A percentile compares a stretch with the other conserved stretches of the same genome.
These are phyloP conservation scores for Ailanthus altissimus DNA, from an alignment of 345 rosid species.

Conservation along the genomic window DNA sequence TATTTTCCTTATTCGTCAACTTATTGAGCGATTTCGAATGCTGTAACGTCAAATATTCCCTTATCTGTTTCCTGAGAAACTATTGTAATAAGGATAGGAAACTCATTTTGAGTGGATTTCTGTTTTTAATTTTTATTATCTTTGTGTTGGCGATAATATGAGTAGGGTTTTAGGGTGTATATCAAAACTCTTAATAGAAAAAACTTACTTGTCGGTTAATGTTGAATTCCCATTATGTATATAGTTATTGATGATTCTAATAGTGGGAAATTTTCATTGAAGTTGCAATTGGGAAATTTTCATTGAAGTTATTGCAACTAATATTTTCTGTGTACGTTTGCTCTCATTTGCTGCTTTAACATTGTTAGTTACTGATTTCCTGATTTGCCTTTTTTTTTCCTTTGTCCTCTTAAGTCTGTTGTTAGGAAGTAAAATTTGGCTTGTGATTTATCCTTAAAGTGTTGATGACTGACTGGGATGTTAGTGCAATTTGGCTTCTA, in stretches of 20 bases:
- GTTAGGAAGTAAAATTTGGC: not conserved
- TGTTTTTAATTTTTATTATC: not conserved
- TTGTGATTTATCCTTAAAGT: not conserved
- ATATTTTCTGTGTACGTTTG: not conserved
- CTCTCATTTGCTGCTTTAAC: not conserved
- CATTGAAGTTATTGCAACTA: not conserved
- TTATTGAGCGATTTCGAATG: conserved; percentile 9
- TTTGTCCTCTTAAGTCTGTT: not conserved
- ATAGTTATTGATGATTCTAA: not conserved
- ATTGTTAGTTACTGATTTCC: conserved; percentile 2
- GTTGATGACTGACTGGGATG: conserved; percentile 3
- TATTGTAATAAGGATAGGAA: not conserved
- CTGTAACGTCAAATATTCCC: not conserved
- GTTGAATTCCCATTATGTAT: not conserved
- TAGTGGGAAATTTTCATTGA: not conserved
- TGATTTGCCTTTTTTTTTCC: not conserved
- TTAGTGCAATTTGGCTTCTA: not conserved
- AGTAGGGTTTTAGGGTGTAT: not conserved
- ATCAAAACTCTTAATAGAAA: not conserved
- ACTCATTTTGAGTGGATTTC: not conserved
- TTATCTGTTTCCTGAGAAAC: not conserved
- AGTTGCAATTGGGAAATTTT: not conserved
- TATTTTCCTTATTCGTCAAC: not conserved
- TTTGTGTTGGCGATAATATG: not conserved
- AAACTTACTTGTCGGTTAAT: not conserved